These are phyloP conservation scores for Aspergillus clavatus DNA, from an alignment of 2,329 filamentous ascomycete species.

Conservation along the genomic window DNA sequence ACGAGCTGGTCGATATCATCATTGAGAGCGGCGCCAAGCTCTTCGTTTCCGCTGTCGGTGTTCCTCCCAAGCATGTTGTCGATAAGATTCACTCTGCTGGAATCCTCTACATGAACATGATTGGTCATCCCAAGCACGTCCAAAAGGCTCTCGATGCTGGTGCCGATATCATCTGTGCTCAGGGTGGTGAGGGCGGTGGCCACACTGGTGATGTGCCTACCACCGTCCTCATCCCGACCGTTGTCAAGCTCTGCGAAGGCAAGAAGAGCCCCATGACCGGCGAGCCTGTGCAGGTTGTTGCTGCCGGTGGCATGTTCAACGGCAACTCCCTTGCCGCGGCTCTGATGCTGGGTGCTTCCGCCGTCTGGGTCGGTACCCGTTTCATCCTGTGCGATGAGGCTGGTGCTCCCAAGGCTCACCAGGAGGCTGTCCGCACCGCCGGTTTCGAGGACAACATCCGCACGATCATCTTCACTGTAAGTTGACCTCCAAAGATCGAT, in stretches of 20 bases:
- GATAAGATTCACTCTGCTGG: conserved; percentile 83
- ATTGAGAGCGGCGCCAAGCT: conserved; percentile 87
- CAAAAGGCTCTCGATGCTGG: conserved; percentile 90
- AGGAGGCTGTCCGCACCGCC: conserved; percentile 88
- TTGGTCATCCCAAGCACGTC: conserved; percentile 98
- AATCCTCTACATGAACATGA: conserved; percentile 99
- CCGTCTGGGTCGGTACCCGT: conserved; percentile 93
- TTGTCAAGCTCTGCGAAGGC: conserved; percentile 74
- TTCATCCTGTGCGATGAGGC: conserved; percentile 95
- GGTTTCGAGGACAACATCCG: conserved; percentile 93
- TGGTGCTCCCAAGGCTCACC: conserved; percentile 86
- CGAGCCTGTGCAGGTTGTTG: conserved; percentile 81
- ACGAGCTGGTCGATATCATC: conserved; percentile 83
- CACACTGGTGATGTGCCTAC: conserved; percentile 95
- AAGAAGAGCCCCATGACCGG: conserved; percentile 84
- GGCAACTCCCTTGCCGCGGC: conserved; percentile 84
- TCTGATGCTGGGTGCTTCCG: conserved; percentile 85
- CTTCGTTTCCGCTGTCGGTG: conserved; percentile 94
- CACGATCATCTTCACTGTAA: conserved; percentile 90
- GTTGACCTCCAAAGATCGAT: conserved; percentile 8
- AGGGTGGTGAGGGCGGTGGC: conserved; percentile 95
- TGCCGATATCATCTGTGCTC: conserved; percentile 94
- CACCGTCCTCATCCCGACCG: conserved; percentile 83
- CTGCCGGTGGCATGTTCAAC: conserved; percentile 90
- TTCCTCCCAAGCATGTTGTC: conserved; percentile 82